Evolutionary conservation across 2,329 filamentous ascomycete species (phyloP), one percentile per base, ranked within the genome.

Genomic region (Colletotrichum truncatum): DNA sequence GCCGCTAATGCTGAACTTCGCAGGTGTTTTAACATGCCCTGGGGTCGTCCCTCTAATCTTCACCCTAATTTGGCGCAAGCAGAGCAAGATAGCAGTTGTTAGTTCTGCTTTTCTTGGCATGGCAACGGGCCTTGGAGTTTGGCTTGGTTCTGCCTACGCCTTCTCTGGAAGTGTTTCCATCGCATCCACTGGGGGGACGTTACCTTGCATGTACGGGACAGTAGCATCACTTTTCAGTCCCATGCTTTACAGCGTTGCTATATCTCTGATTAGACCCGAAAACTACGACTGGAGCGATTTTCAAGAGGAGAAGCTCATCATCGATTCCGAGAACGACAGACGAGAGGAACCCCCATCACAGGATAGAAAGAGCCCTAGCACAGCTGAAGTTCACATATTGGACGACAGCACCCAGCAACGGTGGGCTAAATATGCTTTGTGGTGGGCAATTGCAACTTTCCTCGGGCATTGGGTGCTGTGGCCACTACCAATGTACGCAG

Each of bases 401-500:
- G 21, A 46, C 12, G 23, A 14, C 21, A 71, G 75, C 2, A 75
- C 76, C 3, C 69, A 84, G 14, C 84, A 81, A 67, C 74, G 78
- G 36, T 86, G 83, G 84, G 78, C 78, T 1, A 74, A 74, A 0
- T 80, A 83, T 51, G 81, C 81, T 0, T 76, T 80, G 1, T 73
- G 78, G 7, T 84, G 83, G 84, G 77, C 82, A 0, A 66, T 77
- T 0, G 82, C 82, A 0, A 86, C 84, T 0, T 85, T 86, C 55
- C 59, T 85, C 1, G 84, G 84, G 0, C 83, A 85, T 55, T 85
- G 82, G 82, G 82, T 86, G 1, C 64, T 86, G 3, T 87, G 84
- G 83, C 84, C 84, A 1, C 73, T 86, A 45, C 84, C 84, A 0
- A 87, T 86, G 83, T 86, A 86, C 67, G 84, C 79, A 0, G 78